phyloP scores from a whole-genome alignment of 768 basidiomycete genomes.

The Kwoniella mangroviensis region DNA sequence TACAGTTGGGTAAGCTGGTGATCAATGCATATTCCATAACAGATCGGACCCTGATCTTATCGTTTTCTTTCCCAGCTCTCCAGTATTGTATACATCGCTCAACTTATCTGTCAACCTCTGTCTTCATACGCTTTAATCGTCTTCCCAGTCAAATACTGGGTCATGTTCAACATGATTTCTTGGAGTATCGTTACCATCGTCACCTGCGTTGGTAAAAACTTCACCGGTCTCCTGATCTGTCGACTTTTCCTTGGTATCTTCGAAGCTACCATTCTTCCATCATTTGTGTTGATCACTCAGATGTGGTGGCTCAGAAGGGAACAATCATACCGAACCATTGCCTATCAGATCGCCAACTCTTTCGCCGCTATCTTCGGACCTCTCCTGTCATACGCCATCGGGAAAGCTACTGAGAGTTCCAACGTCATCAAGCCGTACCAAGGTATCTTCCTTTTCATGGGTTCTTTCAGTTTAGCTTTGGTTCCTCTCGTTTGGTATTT shows the following conservation, averaged over 20 bases:
- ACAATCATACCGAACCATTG: slow-evolving; percentile 40
- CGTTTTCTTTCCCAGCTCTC: not conserved
- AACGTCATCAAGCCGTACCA: slow-evolving; percentile 43
- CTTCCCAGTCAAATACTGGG: slow-evolving; percentile 56
- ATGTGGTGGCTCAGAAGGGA: slow-evolving; percentile 54
- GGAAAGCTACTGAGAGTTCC: slow-evolving; percentile 24
- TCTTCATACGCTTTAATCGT: slow-evolving; percentile 49
- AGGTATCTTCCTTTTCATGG: slow-evolving; percentile 54
- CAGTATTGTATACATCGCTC: slow-evolving; percentile 41
- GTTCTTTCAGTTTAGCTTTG: slow-evolving; percentile 42
- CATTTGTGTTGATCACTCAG: slow-evolving; percentile 61
- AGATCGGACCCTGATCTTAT: not conserved
- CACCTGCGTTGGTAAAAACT: slow-evolving; percentile 36
- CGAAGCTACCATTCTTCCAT: slow-evolving; percentile 62
- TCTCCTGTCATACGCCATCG: slow-evolving; percentile 44
- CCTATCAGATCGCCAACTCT: slow-evolving; percentile 43
- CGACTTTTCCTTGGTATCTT: slow-evolving; percentile 63
- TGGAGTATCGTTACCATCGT: slow-evolving; percentile 33
- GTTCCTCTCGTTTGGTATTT: slow-evolving; percentile 47
- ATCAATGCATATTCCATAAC: not conserved
- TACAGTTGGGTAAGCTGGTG: slow-evolving; percentile 60
- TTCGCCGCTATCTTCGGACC: slow-evolving; percentile 44
- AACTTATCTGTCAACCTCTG: slow-evolving; percentile 45
- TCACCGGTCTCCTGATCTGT: slow-evolving; percentile 59
- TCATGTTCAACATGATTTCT: slow-evolving; percentile 45